Percentiles rank a stretch among this genome's conserved stretches.
phyloP scores from a whole-genome alignment of 805 yeast genomes.

The Zygosaccharomyces kombuchaensis region DNA sequence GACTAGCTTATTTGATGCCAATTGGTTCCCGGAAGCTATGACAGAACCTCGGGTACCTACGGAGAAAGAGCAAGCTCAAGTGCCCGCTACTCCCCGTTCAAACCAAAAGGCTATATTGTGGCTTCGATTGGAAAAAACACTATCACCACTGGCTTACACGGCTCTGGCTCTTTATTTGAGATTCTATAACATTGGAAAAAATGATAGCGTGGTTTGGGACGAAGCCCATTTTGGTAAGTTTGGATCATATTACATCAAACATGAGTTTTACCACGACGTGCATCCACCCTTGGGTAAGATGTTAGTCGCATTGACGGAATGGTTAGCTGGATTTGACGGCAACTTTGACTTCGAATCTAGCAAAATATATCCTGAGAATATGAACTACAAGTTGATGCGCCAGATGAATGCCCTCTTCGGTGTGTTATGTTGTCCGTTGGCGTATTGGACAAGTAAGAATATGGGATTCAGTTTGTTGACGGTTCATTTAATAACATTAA shows the following conservation, averaged over 20 bases:
- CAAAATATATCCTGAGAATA: constrained; percentile 63
- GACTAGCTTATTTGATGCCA: not conserved
- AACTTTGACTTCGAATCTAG: constrained; percentile 88
- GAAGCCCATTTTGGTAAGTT: constrained; percentile 98
- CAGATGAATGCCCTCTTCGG: constrained; percentile 81
- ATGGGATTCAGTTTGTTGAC: constrained; percentile 68
- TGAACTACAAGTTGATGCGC: constrained; percentile 83
- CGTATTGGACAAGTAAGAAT: constrained; percentile 74
- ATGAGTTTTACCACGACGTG: constrained; percentile 91
- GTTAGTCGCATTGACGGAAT: constrained; percentile 85
- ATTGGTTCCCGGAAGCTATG: not conserved
- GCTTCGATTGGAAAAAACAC: constrained; percentile 1
- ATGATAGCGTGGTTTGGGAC: constrained; percentile 87
- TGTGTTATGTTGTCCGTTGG: constrained; percentile 78
- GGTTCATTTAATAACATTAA: constrained; percentile 71
- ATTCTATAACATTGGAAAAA: constrained; percentile 67
- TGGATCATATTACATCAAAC: constrained; percentile 84
- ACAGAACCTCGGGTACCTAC: not conserved
- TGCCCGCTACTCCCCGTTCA: not conserved
- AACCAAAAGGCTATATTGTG: not conserved
- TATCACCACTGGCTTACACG: constrained; percentile 55
- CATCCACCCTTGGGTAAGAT: constrained; percentile 97
- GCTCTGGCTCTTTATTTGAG: constrained; percentile 65
- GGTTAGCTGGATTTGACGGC: constrained; percentile 82
- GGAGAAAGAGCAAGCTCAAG: not conserved